A percentile compares a stretch with the other conserved stretches of the same genome.
Evolutionary conservation across 2,329 filamentous ascomycete species (phyloP).

Genomic region (Ophiosphaerella narmari): DNA sequence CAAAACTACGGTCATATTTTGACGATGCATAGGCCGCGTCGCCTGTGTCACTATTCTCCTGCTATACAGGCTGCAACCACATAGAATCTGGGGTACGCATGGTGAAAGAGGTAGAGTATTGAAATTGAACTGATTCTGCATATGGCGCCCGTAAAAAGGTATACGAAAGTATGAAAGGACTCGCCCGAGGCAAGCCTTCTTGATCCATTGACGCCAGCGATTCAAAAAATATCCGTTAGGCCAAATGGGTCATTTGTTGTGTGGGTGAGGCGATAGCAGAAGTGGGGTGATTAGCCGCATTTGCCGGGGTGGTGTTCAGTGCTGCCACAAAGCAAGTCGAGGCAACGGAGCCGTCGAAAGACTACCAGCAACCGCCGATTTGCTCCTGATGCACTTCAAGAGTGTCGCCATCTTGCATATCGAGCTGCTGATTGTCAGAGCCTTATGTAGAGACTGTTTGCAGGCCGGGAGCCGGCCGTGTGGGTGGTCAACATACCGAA

Average conservation of each 20-base stretch:
- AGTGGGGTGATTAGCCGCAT: background rate
- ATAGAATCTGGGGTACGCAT: no score
- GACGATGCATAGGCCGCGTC: no score
- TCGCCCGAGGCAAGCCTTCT: slow-evolving; percentile 22
- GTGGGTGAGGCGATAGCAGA: background rate
- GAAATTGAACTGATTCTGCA: slow-evolving; percentile 2
- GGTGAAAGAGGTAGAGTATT: no score
- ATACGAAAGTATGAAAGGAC: slow-evolving; percentile 29
- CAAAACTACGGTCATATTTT: no score
- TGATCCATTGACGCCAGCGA: slow-evolving; percentile 33
- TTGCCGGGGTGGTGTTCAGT: background rate
- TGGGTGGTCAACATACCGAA: slow-evolving; percentile 65
- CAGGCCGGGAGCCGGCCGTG: background rate
- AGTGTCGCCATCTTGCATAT: slow-evolving; percentile 95
- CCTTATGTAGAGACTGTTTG: background rate
- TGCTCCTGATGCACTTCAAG: slow-evolving; percentile 98
- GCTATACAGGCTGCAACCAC: no score
- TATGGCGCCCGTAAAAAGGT: slow-evolving; percentile 21
- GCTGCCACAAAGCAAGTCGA: no score
- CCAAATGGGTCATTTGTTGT: slow-evolving; percentile 8
- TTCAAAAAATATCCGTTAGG: slow-evolving; percentile 22
- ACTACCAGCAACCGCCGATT: slow-evolving; percentile 70
- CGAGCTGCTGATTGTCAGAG: slow-evolving; percentile 64
- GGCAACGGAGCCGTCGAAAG: background rate
- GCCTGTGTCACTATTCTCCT: no score